A percentile compares a stretch with the other conserved stretches of the same genome.
Conservation (phyloP, 495 filamentous ascomycete genomes). For the Lasiosphaeria ovina region DNA sequence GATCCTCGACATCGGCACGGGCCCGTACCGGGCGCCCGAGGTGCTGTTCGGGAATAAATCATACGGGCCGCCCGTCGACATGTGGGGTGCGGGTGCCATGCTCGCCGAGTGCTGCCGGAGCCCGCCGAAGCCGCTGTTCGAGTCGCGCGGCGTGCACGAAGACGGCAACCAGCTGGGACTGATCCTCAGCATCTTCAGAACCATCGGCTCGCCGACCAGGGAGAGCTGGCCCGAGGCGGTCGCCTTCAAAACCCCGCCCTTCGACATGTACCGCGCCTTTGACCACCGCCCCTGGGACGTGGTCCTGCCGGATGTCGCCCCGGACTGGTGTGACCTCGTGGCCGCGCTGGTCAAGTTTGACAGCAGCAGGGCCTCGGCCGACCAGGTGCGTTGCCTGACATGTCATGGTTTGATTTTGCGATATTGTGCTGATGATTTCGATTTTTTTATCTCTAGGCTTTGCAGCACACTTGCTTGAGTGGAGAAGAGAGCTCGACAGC, state of each 20-base stretch:
- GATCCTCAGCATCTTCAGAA: conserved; percentile 86
- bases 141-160: conserved; percentile 64
- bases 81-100: conserved; percentile 87
- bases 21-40: conserved; percentile 86
- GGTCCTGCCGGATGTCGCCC: conserved; percentile 17
- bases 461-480: background rate
- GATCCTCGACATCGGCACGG: conserved; percentile 90
- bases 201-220: conserved; percentile 76
- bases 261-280: conserved; percentile 53
- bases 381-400: conserved; percentile 13
- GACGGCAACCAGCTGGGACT: conserved; percentile 89
- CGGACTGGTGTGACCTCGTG: conserved; percentile 20
- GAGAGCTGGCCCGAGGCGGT: conserved; percentile 69
- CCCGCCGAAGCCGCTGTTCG: conserved; percentile 64
- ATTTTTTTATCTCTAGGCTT: conserved; percentile 5
- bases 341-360: conserved; percentile 18
- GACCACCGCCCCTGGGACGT: conserved; percentile 23
- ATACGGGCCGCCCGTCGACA: conserved; percentile 72
- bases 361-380: conserved; percentile 20
- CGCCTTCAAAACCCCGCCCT: conserved; percentile 49
- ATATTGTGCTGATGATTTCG: background rate
- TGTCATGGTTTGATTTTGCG: background rate
- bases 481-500: background rate
- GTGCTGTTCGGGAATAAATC: conserved; percentile 77
- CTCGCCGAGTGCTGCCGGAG: conserved; percentile 65